phyloP scores from a whole-genome alignment of 306 rosid genomes.

The Senna siamea region DNA sequence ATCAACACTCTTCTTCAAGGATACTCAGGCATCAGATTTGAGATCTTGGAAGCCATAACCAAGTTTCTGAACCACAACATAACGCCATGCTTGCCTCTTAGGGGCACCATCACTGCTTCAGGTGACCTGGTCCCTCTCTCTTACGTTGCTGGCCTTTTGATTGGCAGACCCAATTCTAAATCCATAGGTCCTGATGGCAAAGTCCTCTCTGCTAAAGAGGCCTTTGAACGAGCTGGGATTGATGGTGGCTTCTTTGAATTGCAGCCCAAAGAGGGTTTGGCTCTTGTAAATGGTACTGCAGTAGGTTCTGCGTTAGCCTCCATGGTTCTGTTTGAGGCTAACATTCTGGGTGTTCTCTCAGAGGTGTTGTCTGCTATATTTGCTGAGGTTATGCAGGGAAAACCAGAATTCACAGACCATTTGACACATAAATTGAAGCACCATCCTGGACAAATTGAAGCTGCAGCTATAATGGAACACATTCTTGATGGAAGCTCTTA shows the following conservation, averaged over 20 bases:
- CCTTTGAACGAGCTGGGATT: slow-evolving; percentile 71
- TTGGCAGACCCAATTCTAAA: slow-evolving; percentile 80
- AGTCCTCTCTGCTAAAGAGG: slow-evolving; percentile 58
- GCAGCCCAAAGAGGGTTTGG: slow-evolving; percentile 91
- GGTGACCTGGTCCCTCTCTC: slow-evolving; percentile 91
- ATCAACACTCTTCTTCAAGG: slow-evolving; percentile 95
- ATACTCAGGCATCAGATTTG: slow-evolving; percentile 86
- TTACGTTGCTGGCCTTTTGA: slow-evolving; percentile 78
- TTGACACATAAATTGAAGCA: slow-evolving; percentile 87
- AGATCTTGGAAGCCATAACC: slow-evolving; percentile 78
- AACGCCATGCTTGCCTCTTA: slow-evolving; percentile 81
- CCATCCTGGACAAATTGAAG: slow-evolving; percentile 98
- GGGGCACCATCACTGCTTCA: slow-evolving; percentile 85
- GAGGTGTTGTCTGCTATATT: slow-evolving; percentile 76
- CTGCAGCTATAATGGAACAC: slow-evolving; percentile 97
- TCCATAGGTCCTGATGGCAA: slow-evolving; percentile 73
- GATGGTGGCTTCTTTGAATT: slow-evolving; percentile 73
- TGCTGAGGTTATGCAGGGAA: slow-evolving; percentile 93
- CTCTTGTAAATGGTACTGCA: slow-evolving; percentile 90
- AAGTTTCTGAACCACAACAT: slow-evolving; percentile 70
- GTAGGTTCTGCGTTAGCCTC: slow-evolving; percentile 94
- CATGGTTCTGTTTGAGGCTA: slow-evolving; percentile 77
- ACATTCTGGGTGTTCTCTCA: slow-evolving; percentile 60
- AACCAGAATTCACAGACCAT: slow-evolving; percentile 86
- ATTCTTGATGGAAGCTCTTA: slow-evolving; percentile 81